Conservation (phyloP, 352 stramenopile genomes). For the Globisporangium nunn region DNA sequence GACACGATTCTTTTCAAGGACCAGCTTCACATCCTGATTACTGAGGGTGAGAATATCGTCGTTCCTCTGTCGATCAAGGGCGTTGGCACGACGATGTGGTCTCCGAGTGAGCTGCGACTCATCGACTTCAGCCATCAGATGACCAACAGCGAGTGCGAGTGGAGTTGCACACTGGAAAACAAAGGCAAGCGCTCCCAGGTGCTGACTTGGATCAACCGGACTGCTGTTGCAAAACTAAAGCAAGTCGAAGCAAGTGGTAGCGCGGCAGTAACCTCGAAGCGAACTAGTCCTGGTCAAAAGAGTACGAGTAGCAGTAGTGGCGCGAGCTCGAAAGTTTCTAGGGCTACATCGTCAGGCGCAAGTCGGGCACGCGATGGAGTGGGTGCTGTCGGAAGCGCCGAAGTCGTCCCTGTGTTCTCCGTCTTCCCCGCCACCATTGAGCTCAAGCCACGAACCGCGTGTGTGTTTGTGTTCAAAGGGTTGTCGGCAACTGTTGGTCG, state of each 20-base stretch:
- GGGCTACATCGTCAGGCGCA: neutral
- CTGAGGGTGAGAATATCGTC: conserved; percentile 87
- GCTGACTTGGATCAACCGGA: conserved; percentile 91
- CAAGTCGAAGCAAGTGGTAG: conserved; percentile 12
- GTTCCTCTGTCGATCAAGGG: conserved; percentile 87
- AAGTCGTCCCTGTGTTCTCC: conserved; percentile 72
- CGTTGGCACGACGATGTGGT: conserved; percentile 93
- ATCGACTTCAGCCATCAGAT: conserved; percentile 92
- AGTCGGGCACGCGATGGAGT: conserved; percentile 6
- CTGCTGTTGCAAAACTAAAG: conserved; percentile 28
- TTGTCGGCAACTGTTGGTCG: conserved; percentile 52
- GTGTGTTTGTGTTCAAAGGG: conserved; percentile 90
- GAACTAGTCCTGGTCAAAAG: conserved; percentile 12
- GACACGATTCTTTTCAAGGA: conserved; percentile 91
- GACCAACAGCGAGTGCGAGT: conserved; percentile 85
- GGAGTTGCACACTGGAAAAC: conserved; percentile 93
- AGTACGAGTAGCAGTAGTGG: neutral
- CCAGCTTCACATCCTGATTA: conserved; percentile 90
- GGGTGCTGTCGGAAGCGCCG: conserved; percentile 12
- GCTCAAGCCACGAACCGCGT: conserved; percentile 90
- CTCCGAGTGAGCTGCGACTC: conserved; percentile 72
- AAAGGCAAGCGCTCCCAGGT: conserved; percentile 89
- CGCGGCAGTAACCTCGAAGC: neutral
- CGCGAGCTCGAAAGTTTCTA: conserved; percentile 16
- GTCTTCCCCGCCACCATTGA: conserved; percentile 89